Base-by-base conservation (phyloP, 148 eudicot genomes). In the Cornus kousa region DNA sequence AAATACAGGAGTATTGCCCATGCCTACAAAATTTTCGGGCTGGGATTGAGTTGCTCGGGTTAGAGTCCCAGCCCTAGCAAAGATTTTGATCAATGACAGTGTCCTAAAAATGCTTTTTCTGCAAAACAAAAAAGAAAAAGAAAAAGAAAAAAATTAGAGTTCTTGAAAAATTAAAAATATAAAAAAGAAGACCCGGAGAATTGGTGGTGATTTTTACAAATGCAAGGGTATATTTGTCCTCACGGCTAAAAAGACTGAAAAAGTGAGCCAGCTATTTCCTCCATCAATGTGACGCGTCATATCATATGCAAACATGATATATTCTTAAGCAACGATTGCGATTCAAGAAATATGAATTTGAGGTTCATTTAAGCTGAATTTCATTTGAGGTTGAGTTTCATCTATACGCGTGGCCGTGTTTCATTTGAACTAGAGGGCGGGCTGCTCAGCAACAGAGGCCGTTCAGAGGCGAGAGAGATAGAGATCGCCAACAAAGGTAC, bases 321-420 rank as follows among this genome's bases (percentile, higher is more conserved):
- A 37, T 57, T 24, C 70, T 20, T 28, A 17, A 50, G 73, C 70
- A 23, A 83, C 83, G 80, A 74, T 22, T n/a, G 22, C 4, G 74
- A 80, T 76, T 69, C 53, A 12, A 53, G 13, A 6, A 5, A 32
- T 39, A 0, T 37, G 46, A 48, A 78, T 76, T 83, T 71, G 80
- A 67, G 80, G 72, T 79, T 83, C 82, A 79, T 82, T 78, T 78
- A 50, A 78, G 66, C 76, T 81, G 60, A 75, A 75, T 81, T 81
- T 81, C 75, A 81, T 75, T 66, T 76, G 79, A 74, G 79, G 78
- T 31, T 20, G 74, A 70, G 48, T 70, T 39, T 70, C 72, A 70
- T 70, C 24, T 20, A 19, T 13, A 28, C 17, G 40, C 32, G 20
- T 68, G 9, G 7, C 37, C 17, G 46, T 71, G n/a, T 71, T 43